Conservation (phyloP, 2,329 filamentous ascomycete species). For the Aspergillus fumigatus region DNA sequence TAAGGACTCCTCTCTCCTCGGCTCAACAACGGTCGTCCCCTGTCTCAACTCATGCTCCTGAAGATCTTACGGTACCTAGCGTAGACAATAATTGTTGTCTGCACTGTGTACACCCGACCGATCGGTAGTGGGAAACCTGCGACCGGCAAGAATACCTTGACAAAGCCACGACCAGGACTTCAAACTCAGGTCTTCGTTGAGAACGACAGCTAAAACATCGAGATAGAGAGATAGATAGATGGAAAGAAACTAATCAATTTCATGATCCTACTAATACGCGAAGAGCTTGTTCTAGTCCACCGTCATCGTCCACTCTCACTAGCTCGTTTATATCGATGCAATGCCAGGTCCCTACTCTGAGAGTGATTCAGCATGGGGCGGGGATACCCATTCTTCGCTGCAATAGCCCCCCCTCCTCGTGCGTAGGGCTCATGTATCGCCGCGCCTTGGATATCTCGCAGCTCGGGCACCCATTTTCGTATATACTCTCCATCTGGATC, state of each 20-base stretch:
- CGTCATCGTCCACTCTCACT: slow-evolving; percentile 4
- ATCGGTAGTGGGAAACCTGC: no score
- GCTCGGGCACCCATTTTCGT: slow-evolving; percentile 73
- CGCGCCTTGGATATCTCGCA: slow-evolving; percentile 59
- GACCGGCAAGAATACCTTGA: no score
- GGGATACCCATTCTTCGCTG: slow-evolving; percentile 67
- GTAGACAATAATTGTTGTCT: no score
- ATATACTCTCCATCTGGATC: slow-evolving; percentile 77
- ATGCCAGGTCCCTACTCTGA: slow-evolving; percentile 59
- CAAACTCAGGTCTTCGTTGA: no score
- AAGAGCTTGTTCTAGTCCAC: background rate
- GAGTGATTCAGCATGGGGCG: slow-evolving; percentile 71
- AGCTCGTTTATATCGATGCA: slow-evolving; percentile 65
- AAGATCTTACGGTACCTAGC: background rate
- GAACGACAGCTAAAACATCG: no score
- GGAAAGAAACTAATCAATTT: no score
- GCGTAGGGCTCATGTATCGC: slow-evolving; percentile 79
- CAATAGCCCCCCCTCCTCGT: slow-evolving; percentile 55
- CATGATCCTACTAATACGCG: no score
- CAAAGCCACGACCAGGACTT: no score
- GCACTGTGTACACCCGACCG: no score
- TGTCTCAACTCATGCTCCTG: background rate
- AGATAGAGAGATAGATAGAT: no score
- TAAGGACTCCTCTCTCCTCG: no score
- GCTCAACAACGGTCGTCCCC: no score